Base-by-base conservation (phyloP, 768 basidiomycete species). In the Tephrocybe rancida region DNA sequence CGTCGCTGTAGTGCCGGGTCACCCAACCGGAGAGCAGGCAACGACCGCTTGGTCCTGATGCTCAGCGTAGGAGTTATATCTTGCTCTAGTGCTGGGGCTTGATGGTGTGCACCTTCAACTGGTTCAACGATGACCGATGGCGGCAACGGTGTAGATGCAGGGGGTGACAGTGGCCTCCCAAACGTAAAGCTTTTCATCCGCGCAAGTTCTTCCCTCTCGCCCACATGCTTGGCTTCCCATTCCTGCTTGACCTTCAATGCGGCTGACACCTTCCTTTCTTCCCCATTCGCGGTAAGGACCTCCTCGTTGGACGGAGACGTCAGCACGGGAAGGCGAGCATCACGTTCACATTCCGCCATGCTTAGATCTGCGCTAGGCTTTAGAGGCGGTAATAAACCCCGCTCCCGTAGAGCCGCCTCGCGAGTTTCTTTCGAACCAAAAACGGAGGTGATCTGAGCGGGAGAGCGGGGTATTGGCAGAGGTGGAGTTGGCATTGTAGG, bases 371-470 rank as follows among this genome's bases (percentile, higher is more conserved):
- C 79, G 39, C 71, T 75, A 5, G 73, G 66, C 16, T 63, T 61
- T 24, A 77, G 67, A 8, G 79, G 76, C 21, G 86, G 84, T 2
- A 81, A 70, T 34, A 87, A 70, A 0, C 85, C 85, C 27, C 84
- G 78, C 58, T 78, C 84, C 11, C 85, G 78, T 19, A 87, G 73
- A 1, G 85, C 85, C 3, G 82, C 84, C 42, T 84, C 79, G 19
- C 81, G 72, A 13, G 70, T 67, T 24, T 75, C 73, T 37, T 69
- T 71, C 5, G 73, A 56, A 4, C 61, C 64, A 48, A 62, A 61
- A 53, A 55, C 42, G 47, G 58, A 32, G 57, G 60, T 63, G 60
- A 51, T 50, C 56, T 29, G 53, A 55, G 54, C 43, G 53, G 59
- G 48, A 8, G 64, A 54, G 21, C 48, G 59, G 22, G 51, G 41